Evolutionary conservation across 2,329 filamentous ascomycete species (phyloP).

Genomic region (Diplodia scrobiculata): DNA sequence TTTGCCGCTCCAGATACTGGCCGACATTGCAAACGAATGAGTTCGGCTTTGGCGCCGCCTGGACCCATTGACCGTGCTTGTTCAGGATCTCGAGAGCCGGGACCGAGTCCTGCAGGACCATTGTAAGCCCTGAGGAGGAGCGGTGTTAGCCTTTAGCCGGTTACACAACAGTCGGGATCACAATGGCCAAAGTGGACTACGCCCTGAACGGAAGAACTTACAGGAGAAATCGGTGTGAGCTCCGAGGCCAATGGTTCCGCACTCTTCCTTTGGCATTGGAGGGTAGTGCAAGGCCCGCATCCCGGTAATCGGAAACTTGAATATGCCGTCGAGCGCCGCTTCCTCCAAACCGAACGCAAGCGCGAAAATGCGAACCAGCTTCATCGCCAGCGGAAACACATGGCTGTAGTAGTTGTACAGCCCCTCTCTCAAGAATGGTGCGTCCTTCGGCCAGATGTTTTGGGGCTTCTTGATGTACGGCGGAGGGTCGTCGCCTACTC

Average conservation of each 20-base stretch:
- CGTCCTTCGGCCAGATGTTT: conserved; percentile 43
- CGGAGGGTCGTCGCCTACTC: conserved; percentile 11
- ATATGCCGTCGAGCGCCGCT: conserved; percentile 39
- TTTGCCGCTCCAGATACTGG: conserved; percentile 48
- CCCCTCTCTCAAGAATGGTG: conserved; percentile 38
- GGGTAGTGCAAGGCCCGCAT: conserved; percentile 37
- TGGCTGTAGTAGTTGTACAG: conserved; percentile 44
- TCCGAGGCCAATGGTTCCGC: conserved; percentile 31
- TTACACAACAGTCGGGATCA: conserved; percentile 32
- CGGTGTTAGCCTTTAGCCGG: conserved; percentile 31
- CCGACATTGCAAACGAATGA: conserved; percentile 49
- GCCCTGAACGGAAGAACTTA: neutral
- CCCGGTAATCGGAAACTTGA: conserved; percentile 40
- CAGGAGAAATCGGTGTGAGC: conserved; percentile 33
- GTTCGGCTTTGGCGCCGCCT: conserved; percentile 41
- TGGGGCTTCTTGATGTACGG: conserved; percentile 11
- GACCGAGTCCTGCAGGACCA: conserved; percentile 30
- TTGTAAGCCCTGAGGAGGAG: conserved; percentile 16
- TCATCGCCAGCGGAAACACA: conserved; percentile 39
- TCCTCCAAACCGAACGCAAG: conserved; percentile 41
- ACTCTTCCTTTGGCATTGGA: conserved; percentile 20
- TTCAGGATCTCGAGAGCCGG: conserved; percentile 46
- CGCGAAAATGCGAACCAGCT: conserved; percentile 38
- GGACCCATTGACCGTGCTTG: conserved; percentile 48
- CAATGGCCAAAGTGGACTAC: neutral